phyloP scores from a whole-genome alignment of 2,329 filamentous ascomycete genomes.

The Paracoccidioides brasiliensis region DNA sequence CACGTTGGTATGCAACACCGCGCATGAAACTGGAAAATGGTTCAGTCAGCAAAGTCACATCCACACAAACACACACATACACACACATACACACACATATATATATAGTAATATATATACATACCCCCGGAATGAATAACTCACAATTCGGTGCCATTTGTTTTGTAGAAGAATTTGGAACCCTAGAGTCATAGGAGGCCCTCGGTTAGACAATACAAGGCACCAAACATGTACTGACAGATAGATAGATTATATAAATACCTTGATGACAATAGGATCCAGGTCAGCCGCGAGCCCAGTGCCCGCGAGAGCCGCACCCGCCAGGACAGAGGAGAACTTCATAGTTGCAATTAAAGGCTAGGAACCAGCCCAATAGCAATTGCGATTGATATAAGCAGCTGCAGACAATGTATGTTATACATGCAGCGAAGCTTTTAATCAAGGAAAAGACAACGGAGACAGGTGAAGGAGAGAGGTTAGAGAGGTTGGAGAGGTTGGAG shows the following conservation, averaged over 20 bases:
- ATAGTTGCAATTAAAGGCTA: constrained; percentile 30
- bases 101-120: constrained; percentile 4
- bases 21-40: constrained; percentile 55
- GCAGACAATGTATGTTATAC: background rate
- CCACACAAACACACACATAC: constrained; percentile 5
- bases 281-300: constrained; percentile 39
- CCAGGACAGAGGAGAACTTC: constrained; percentile 40
- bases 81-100: constrained; percentile 2
- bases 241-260: constrained; percentile 19
- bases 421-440: no score
- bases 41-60: constrained; percentile 10
- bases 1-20: constrained; percentile 83
- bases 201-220: background rate
- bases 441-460: no score
- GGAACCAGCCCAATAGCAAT: background rate
- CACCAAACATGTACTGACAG: no score
- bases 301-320: constrained; percentile 40
- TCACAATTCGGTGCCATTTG: constrained; percentile 61
- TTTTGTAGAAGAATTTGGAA: constrained; percentile 81
- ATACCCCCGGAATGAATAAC: constrained; percentile 14
- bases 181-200: constrained; percentile 36
- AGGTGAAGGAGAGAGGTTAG: no score
- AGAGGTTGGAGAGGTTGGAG: no score
- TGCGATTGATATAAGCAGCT: background rate
- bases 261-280: constrained; percentile 51